phyloP scores from a whole-genome alignment of 106 monocot genomes.

The Alisma plantagoaquatica region DNA sequence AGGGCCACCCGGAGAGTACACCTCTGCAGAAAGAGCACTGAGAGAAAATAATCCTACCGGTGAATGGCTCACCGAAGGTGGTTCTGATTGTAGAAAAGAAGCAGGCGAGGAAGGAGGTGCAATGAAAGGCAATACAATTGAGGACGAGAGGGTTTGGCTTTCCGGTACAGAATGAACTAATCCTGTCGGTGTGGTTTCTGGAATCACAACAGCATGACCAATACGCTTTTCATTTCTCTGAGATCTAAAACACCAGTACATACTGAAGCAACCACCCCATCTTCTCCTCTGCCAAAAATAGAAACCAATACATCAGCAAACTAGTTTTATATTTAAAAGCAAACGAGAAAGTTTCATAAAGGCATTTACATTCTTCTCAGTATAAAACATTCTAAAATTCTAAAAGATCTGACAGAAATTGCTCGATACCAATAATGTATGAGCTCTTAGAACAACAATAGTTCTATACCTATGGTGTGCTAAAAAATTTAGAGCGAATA shows the following conservation, averaged over 20 bases:
- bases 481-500: no score
- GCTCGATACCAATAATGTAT: no score
- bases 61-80: conserved; percentile 43
- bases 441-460: no score
- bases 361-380: no score
- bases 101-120: conserved; percentile 81
- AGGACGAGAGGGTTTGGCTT: conserved; percentile 22
- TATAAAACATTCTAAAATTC: no score
- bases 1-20: conserved; percentile 37
- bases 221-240: conserved; percentile 40
- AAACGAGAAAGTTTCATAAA: no score
- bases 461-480: no score
- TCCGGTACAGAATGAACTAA: conserved; percentile 15
- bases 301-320: no score
- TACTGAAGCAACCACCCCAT: conserved; percentile 41
- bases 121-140: conserved; percentile 32
- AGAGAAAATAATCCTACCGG: conserved; percentile 33
- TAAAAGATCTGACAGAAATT: no score
- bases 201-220: conserved; percentile 47
- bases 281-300: conserved; percentile 88
- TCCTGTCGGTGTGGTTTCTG: conserved; percentile 20
- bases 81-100: conserved; percentile 60
- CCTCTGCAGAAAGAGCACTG: conserved; percentile 31
- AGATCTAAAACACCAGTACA: conserved; percentile 71
- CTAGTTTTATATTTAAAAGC: no score